phyloP scores from a whole-genome alignment of 2,329 filamentous ascomycete species.

The Cladosporium sp. region DNA sequence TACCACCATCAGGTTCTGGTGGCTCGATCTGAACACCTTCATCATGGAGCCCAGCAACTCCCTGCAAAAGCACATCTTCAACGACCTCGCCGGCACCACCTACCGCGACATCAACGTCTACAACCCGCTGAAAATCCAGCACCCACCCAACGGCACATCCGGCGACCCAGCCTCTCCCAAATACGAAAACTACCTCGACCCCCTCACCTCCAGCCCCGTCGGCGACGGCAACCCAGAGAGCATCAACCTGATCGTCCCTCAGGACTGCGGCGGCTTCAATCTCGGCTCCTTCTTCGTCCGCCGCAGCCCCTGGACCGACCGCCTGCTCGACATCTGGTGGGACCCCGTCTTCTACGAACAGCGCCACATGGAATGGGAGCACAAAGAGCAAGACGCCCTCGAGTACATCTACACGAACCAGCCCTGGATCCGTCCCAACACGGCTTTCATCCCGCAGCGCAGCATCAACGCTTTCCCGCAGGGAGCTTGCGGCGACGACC shows the following conservation, averaged over 20 bases:
- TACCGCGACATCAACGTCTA: slow-evolving; percentile 96
- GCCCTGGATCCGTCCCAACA: slow-evolving; percentile 85
- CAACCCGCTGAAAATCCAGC: slow-evolving; percentile 90
- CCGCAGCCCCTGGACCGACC: slow-evolving; percentile 83
- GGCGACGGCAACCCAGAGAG: slow-evolving; percentile 76
- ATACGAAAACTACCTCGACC: slow-evolving; percentile 63
- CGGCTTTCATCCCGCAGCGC: slow-evolving; percentile 85
- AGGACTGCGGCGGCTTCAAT: slow-evolving; percentile 96
- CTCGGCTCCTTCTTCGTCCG: slow-evolving; percentile 91
- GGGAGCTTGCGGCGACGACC: slow-evolving; percentile 78
- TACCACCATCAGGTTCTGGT: slow-evolving; percentile 81
- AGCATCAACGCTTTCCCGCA: slow-evolving; percentile 92
- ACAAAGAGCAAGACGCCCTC: slow-evolving; percentile 95
- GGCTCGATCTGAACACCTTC: slow-evolving; percentile 95
- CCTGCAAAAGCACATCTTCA: slow-evolving; percentile 85
- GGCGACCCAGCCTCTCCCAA: slow-evolving; percentile 39
- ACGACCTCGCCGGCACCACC: slow-evolving; percentile 65
- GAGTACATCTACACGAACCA: slow-evolving; percentile 89
- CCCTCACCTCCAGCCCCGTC: slow-evolving; percentile 63
- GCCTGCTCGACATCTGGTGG: slow-evolving; percentile 95
- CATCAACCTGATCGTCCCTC: slow-evolving; percentile 82
- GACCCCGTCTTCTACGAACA: slow-evolving; percentile 97
- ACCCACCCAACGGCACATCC: slow-evolving; percentile 59
- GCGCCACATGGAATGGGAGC: slow-evolving; percentile 98
- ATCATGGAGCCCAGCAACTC: slow-evolving; percentile 96